phyloP scores from a whole-genome alignment of 768 basidiomycete species.

The Leucocoprinus birnbaumii region DNA sequence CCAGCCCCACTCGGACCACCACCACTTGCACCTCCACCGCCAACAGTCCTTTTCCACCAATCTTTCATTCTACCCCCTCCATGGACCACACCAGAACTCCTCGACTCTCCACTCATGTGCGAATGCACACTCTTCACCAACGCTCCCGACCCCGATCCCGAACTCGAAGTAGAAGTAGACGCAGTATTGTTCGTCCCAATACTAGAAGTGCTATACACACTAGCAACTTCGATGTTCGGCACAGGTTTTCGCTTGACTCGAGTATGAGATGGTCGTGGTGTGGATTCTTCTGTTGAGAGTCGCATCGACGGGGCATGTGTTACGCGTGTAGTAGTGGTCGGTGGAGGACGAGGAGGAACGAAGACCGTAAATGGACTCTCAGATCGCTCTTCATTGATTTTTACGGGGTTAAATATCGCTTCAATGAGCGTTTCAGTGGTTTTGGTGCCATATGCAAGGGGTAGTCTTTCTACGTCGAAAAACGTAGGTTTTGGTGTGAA shows the following conservation, averaged over 20 bases:
- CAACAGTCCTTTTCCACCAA: constrained; percentile 17
- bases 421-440: constrained; percentile 77
- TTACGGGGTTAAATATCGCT: constrained; percentile 73
- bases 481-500: not conserved
- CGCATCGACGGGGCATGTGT: not conserved
- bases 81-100: not conserved
- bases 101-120: not conserved
- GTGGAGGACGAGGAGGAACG: constrained; percentile 19
- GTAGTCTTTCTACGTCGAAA: constrained; percentile 43
- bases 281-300: too few species aligned
- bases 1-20: too few species aligned
- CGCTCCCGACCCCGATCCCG: constrained; percentile 6
- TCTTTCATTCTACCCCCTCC: constrained; percentile 15
- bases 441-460: constrained; percentile 52
- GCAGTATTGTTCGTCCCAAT: too few species aligned
- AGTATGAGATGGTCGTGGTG: too few species aligned
- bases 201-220: too few species aligned
- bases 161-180: constrained; percentile 13
- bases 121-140: constrained; percentile 1
- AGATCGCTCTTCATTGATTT: constrained; percentile 34
- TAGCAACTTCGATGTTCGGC: too few species aligned
- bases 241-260: too few species aligned
- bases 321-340: not conserved
- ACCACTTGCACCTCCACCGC: too few species aligned
- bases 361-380: constrained; percentile 43